phyloP scores from a whole-genome alignment of 108 stramenopile genomes.

The Nitzschia sp. region DNA sequence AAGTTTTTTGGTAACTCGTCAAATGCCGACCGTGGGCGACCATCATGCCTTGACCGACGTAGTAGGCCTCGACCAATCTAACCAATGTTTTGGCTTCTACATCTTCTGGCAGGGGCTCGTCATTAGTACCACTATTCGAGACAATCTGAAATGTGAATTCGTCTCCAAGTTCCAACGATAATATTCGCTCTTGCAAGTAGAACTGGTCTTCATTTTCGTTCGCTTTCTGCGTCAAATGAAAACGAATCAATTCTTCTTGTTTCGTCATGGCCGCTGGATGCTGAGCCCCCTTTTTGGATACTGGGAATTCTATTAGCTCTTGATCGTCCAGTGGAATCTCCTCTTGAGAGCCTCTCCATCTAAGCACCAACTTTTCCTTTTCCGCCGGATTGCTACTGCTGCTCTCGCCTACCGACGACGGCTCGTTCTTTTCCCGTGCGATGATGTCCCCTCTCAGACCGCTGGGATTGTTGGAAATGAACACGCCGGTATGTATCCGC shows the following conservation, averaged over 20 bases:
- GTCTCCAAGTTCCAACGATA: slow-evolving; percentile 8
- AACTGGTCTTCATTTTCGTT: background rate
- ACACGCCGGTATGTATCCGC: background rate
- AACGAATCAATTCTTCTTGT: slow-evolving; percentile 9
- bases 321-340: background rate
- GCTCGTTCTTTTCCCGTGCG: background rate
- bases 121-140: background rate
- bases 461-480: background rate
- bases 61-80: slow-evolving; percentile 13
- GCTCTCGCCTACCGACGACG: background rate
- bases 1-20: background rate
- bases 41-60: slow-evolving; percentile 15
- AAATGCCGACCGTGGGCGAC: slow-evolving; percentile 8
- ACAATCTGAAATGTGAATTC: slow-evolving; percentile 6
- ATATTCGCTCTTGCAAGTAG: slow-evolving; percentile 13
- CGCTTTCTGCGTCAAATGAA: background rate
- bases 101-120: slow-evolving; percentile 1
- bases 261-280: background rate
- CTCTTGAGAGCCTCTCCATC: background rate
- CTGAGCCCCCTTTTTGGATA: too few species aligned
- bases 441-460: background rate
- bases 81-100: background rate
- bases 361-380: background rate
- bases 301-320: background rate
- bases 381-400: background rate